Evolutionary conservation across 2,329 filamentous ascomycete species (phyloP).

Genomic region (Colletotrichum agaves): DNA sequence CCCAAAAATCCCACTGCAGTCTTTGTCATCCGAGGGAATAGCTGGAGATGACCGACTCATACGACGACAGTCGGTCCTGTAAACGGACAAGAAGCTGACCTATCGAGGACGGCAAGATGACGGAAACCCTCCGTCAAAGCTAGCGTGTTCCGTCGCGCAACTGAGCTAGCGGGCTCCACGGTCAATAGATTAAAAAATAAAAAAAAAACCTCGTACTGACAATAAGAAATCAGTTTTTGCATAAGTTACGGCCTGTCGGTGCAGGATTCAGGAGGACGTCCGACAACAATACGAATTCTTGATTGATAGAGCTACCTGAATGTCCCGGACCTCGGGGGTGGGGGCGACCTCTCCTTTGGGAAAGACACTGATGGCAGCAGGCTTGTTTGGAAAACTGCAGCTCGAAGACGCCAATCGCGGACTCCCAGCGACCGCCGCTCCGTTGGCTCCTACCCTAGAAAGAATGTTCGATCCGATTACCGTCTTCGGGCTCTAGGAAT

Average conservation of each 20-base stretch:
- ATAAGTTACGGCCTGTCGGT: background rate
- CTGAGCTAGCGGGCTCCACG: constrained; percentile 19
- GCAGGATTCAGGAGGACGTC: constrained; percentile 22
- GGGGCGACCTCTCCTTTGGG: background rate
- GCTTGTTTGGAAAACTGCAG: background rate
- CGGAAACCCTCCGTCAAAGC: constrained; percentile 12
- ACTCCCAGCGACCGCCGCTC: background rate
- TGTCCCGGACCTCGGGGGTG: background rate
- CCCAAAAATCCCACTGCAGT: constrained; percentile 20
- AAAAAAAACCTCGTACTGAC: constrained; percentile 11
- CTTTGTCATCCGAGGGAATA: constrained; percentile 10
- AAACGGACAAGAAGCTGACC: constrained; percentile 19
- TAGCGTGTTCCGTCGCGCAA: constrained; percentile 12
- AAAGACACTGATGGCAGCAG: background rate
- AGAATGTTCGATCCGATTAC: background rate
- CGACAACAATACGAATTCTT: constrained; percentile 15
- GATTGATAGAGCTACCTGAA: constrained; percentile 25
- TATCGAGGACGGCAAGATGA: constrained; percentile 15
- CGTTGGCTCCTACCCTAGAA: background rate
- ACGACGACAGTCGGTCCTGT: background rate
- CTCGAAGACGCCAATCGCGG: background rate
- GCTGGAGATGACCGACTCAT: constrained; percentile 19
- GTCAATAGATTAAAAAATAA: constrained; percentile 23
- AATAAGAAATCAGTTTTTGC: background rate
- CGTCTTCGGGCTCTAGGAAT: background rate